These are phyloP conservation scores for Hypoxylon sp. DNA, from an alignment of 2,329 filamentous ascomycete species.

Conservation along the genomic window DNA sequence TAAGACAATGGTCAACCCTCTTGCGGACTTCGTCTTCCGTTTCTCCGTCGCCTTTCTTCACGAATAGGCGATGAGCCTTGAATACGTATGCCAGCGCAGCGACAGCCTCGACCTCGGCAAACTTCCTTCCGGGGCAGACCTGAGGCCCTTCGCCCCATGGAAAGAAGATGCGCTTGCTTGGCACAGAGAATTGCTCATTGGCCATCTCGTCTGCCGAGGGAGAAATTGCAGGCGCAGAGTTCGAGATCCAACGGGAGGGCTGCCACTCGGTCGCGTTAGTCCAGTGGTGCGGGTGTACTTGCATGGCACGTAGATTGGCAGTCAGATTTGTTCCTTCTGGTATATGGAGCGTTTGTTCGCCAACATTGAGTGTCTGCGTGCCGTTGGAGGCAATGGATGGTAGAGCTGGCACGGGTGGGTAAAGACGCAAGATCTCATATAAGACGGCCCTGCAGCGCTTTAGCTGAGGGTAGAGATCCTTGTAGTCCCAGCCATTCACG, in stretches of 20 bases:
- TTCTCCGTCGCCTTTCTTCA: constrained; percentile 22
- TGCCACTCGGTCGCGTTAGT: constrained; percentile 9
- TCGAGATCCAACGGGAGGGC: constrained; percentile 28
- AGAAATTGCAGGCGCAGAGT: not conserved
- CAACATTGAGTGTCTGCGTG: constrained; percentile 3
- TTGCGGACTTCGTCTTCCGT: constrained; percentile 10
- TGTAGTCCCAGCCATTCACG: constrained; percentile 47
- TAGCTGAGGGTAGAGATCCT: constrained; percentile 50
- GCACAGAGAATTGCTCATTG: constrained; percentile 17
- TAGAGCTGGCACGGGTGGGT: constrained; percentile 43
- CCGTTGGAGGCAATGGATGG: constrained; percentile 5
- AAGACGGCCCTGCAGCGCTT: constrained; percentile 50
- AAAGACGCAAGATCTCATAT: constrained; percentile 53
- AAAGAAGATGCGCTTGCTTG: constrained; percentile 26
- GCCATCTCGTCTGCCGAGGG: constrained; percentile 2
- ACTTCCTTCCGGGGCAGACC: constrained; percentile 37
- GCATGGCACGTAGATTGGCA: constrained; percentile 18
- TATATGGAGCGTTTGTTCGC: not conserved
- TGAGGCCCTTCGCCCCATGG: constrained; percentile 38
- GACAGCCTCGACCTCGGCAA: constrained; percentile 36
- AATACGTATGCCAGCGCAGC: constrained; percentile 36
- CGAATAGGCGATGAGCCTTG: constrained; percentile 15
- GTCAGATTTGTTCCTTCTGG: not conserved
- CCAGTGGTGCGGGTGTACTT: constrained; percentile 31
- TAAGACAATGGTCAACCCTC: constrained; percentile 21